phyloP scores from a whole-genome alignment of 805 yeast genomes.

The Ascoidea tarda region DNA sequence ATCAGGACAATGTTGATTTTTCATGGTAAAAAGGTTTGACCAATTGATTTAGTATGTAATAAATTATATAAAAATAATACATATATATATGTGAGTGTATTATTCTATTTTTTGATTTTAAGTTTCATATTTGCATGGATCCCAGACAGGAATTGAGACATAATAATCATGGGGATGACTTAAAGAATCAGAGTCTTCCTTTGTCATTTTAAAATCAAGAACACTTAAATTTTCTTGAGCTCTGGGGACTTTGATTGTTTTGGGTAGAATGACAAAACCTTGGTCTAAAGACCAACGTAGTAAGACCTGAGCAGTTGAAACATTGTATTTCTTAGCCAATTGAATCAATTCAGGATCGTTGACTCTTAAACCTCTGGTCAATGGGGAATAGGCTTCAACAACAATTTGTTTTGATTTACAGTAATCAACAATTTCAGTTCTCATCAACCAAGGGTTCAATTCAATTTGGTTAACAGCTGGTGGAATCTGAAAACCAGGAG shows the following conservation, averaged over 20 bases:
- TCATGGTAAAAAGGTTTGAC: not conserved
- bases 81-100: too few species aligned
- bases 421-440: conserved; percentile 27
- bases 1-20: not conserved
- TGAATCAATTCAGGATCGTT: conserved; percentile 27
- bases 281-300: conserved; percentile 45
- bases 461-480: conserved; percentile 45
- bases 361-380: conserved; percentile 38
- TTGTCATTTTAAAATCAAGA: conserved; percentile 26
- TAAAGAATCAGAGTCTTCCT: conserved; percentile 16
- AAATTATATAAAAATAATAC: too few species aligned
- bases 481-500: conserved; percentile 35
- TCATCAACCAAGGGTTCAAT: conserved; percentile 36
- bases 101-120: too few species aligned
- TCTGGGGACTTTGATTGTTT: conserved; percentile 23
- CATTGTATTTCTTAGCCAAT: conserved; percentile 27
- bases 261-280: conserved; percentile 43
- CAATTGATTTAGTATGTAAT: too few species aligned
- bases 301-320: conserved; percentile 34
- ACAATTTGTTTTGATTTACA: conserved; percentile 30
- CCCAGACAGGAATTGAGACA: conserved; percentile 20
- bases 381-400: conserved; percentile 51
- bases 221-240: conserved; percentile 26
- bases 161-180: conserved; percentile 23
- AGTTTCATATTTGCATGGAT: conserved; percentile 13